These are phyloP conservation scores for Clavispora santaluciae DNA, from an alignment of 805 yeast species.

Conservation along the genomic window DNA sequence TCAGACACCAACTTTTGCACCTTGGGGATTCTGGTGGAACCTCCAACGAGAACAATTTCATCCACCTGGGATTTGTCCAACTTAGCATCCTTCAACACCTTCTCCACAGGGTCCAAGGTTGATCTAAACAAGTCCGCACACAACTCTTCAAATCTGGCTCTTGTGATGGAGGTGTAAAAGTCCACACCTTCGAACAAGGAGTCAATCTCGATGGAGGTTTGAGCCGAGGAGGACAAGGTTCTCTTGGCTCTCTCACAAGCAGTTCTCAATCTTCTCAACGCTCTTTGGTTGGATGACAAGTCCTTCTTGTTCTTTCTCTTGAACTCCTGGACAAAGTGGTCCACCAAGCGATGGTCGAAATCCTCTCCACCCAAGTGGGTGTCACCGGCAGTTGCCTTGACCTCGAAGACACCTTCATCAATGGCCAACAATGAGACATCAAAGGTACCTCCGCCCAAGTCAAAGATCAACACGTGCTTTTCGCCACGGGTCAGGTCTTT, in stretches of 20 bases:
- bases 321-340: slow-evolving; percentile 90
- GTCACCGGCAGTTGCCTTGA: slow-evolving; percentile 84
- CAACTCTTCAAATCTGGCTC: slow-evolving; percentile 96
- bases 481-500: slow-evolving; percentile 55
- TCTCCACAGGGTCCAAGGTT: slow-evolving; percentile 92
- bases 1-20: slow-evolving; percentile 93
- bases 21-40: slow-evolving; percentile 97
- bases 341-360: slow-evolving; percentile 94
- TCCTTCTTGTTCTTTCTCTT: slow-evolving; percentile 98
- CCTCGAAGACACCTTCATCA: slow-evolving; percentile 91
- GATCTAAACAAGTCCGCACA: slow-evolving; percentile 93
- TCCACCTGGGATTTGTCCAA: slow-evolving; percentile 84
- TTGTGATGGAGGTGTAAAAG: slow-evolving; percentile 92
- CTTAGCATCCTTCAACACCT: slow-evolving; percentile 86
- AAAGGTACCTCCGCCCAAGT: slow-evolving; percentile 97
- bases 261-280: slow-evolving; percentile 96
- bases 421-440: slow-evolving; percentile 86
- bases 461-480: slow-evolving; percentile 87
- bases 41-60: slow-evolving; percentile 95
- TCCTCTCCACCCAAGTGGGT: slow-evolving; percentile 83
- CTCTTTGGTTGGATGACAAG: slow-evolving; percentile 88
- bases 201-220: slow-evolving; percentile 92
- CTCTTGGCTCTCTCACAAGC: slow-evolving; percentile 99
- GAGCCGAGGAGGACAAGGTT: slow-evolving; percentile 93
- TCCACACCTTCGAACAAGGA: slow-evolving; percentile 93